Evolutionary conservation across 495 filamentous ascomycete species (phyloP).

Genomic region (Parathielavia hyrcaniae): DNA sequence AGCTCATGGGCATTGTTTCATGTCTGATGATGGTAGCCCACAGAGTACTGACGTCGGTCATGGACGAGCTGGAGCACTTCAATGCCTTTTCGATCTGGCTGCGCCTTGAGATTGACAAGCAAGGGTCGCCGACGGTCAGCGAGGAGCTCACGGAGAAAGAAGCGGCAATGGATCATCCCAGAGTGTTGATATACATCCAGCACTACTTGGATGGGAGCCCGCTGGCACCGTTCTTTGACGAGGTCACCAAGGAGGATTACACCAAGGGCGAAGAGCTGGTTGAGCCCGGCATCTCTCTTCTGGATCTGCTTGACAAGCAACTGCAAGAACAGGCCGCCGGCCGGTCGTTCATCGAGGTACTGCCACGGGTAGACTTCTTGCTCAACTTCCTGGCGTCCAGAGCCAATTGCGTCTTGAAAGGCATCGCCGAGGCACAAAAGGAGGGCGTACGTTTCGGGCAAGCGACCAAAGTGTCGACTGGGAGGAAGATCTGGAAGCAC

Average conservation of each 20-base stretch:
- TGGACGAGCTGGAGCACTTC: constrained; percentile 75
- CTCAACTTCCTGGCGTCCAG: constrained; percentile 39
- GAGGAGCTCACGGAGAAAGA: constrained; percentile 53
- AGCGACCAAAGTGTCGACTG: constrained; percentile 34
- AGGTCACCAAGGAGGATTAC: constrained; percentile 27
- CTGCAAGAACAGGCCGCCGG: constrained; percentile 40
- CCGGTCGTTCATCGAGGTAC: constrained; percentile 33
- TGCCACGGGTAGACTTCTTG: constrained; percentile 43
- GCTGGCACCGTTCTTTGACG: constrained; percentile 39
- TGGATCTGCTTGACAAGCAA: constrained; percentile 44
- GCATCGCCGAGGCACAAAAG: constrained; percentile 51
- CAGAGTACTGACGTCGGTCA: constrained; percentile 61
- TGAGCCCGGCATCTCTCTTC: constrained; percentile 34
- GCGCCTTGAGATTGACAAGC: constrained; percentile 69
- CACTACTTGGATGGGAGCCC: constrained; percentile 45
- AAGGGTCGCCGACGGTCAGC: constrained; percentile 37
- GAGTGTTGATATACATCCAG: constrained; percentile 49
- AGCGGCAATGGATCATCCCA: constrained; percentile 48
- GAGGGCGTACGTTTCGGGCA: constrained; percentile 50
- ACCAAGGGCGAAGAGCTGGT: constrained; percentile 30
- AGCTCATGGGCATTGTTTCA: constrained; percentile 61
- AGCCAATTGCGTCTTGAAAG: constrained; percentile 40
- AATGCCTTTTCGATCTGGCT: constrained; percentile 78
- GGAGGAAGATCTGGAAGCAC: constrained; percentile 34
- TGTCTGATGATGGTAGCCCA: constrained; percentile 70